Evolutionary conservation across 2,329 filamentous ascomycete species (phyloP).

Genomic region (Sporothrix curviconia): DNA sequence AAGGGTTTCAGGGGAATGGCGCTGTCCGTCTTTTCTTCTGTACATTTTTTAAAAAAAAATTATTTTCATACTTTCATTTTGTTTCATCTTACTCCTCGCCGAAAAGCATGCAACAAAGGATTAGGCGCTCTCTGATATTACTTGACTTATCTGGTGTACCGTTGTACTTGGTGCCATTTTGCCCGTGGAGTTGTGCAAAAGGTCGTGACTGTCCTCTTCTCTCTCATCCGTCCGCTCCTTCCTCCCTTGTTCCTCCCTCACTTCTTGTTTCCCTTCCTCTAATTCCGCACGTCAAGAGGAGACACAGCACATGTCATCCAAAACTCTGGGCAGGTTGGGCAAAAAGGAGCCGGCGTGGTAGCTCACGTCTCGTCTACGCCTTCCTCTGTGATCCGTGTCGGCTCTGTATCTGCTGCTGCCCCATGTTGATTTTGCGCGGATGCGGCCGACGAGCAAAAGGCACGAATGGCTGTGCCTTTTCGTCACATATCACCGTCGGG

Average conservation of each 20-base stretch:
- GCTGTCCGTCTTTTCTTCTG: no score
- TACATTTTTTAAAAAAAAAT: no score
- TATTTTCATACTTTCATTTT: no score
- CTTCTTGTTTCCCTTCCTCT: neutral
- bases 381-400: neutral
- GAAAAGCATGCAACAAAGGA: no score
- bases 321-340: neutral
- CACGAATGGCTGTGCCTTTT: neutral
- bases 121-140: no score
- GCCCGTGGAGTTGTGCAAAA: neutral
- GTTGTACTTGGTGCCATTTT: neutral
- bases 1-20: no score
- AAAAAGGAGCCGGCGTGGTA: slow-evolving; percentile 2
- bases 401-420: neutral
- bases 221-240: neutral
- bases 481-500: slow-evolving; percentile 1
- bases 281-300: neutral
- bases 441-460: neutral
- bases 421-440: neutral
- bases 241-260: neutral
- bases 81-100: no score
- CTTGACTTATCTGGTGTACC: neutral
- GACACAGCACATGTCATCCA: slow-evolving; percentile 5
- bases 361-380: neutral
- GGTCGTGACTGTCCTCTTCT: neutral